These are phyloP conservation scores for Erodium texanum DNA, from an alignment of 441 rosid species.

Conservation along the genomic window DNA sequence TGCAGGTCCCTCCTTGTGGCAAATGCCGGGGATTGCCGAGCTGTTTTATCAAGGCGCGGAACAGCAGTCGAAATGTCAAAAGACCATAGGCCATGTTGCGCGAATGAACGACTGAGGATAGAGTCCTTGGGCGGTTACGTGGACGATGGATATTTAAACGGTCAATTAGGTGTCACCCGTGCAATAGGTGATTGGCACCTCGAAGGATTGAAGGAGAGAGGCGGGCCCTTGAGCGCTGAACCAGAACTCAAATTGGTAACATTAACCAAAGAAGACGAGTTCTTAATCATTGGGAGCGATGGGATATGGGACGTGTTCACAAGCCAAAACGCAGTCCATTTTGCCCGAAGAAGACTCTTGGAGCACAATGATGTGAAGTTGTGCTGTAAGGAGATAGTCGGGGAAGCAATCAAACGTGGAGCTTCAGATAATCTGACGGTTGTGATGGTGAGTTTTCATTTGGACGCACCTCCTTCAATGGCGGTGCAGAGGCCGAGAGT, in stretches of 20 bases:
- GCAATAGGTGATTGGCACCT: constrained; percentile 72
- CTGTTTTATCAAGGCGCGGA: constrained; percentile 51
- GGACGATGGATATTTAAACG: constrained; percentile 51
- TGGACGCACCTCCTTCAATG: constrained; percentile 38
- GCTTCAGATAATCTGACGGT: constrained; percentile 50
- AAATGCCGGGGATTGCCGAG: constrained; percentile 72
- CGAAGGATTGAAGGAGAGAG: constrained; percentile 44
- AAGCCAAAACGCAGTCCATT: constrained; percentile 56
- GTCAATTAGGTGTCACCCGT: constrained; percentile 45
- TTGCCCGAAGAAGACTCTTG: constrained; percentile 44
- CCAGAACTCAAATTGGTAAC: constrained; percentile 52
- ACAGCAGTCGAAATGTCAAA: constrained; percentile 45
- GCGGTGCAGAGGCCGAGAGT: constrained; percentile 30
- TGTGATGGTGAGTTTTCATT: constrained; percentile 53
- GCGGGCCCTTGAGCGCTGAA: constrained; percentile 56
- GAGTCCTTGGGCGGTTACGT: constrained; percentile 51
- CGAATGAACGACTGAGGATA: constrained; percentile 33
- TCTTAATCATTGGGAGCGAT: constrained; percentile 52
- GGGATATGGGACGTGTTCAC: constrained; percentile 62
- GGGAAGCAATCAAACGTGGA: constrained; percentile 47
- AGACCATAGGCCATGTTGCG: constrained; percentile 55
- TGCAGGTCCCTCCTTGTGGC: constrained; percentile 63
- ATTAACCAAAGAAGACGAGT: constrained; percentile 49
- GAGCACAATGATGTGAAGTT: constrained; percentile 49
- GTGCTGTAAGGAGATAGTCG: constrained; percentile 51